phyloP scores from a whole-genome alignment of 441 rosid species.

The Populus trichocarpa region DNA sequence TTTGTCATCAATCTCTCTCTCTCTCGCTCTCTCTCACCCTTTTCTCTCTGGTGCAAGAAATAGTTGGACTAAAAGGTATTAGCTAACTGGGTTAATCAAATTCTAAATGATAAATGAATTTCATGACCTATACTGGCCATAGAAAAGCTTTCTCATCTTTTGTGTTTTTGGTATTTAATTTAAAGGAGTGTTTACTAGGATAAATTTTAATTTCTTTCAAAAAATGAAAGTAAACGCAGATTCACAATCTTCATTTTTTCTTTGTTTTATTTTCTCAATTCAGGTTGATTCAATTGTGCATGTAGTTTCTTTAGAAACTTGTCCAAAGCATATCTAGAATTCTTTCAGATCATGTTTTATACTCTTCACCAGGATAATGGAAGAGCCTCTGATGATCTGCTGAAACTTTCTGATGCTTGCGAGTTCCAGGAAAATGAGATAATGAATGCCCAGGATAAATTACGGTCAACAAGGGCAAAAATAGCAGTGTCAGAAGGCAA shows the following conservation, averaged over 20 bases:
- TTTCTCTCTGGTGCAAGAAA: not conserved
- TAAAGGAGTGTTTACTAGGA: not conserved
- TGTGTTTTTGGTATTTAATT: not conserved
- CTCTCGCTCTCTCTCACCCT: not conserved
- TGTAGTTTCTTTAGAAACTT: not conserved
- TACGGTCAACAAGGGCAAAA: slow-evolving; percentile 75
- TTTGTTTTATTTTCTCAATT: not conserved
- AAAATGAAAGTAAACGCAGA: not conserved
- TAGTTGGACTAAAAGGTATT: not conserved
- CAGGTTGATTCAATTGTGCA: not conserved
- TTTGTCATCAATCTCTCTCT: not conserved
- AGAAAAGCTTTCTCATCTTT: not conserved
- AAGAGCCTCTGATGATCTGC: slow-evolving; percentile 37
- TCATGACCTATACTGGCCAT: not conserved
- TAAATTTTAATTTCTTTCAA: not conserved
- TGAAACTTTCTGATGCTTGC: slow-evolving; percentile 66
- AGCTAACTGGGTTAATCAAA: not conserved
- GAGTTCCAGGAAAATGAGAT: slow-evolving; percentile 83
- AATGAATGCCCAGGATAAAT: slow-evolving; percentile 51
- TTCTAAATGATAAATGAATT: not conserved
- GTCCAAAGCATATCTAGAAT: not conserved
- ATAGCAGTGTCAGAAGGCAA: slow-evolving; percentile 80
- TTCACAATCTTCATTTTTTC: not conserved
- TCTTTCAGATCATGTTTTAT: slow-evolving; percentile 13
- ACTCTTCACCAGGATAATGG: slow-evolving; percentile 31